A percentile compares a stretch with the other conserved stretches of the same genome.
Evolutionary conservation across 192 early-diverging fungal species (phyloP).

Genomic region (Cetraspora pellucida): DNA sequence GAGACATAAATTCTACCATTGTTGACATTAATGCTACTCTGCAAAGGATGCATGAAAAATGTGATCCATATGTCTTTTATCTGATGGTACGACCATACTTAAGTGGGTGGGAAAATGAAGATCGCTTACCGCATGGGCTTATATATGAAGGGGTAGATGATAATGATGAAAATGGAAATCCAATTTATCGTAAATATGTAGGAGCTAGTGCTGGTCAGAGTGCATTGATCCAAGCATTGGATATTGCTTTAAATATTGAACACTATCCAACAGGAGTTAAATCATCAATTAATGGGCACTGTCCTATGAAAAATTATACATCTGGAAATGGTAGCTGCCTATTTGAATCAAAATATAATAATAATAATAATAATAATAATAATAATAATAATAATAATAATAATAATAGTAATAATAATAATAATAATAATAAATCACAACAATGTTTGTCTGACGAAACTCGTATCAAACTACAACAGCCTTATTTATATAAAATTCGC

Average conservation of each 20-base stretch:
- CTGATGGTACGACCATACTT: slow-evolving; percentile 89
- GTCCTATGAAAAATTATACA: no score
- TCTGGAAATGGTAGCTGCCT: no score
- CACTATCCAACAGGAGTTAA: slow-evolving; percentile 75
- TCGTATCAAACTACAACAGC: slow-evolving; percentile 58
- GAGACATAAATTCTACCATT: slow-evolving; percentile 57
- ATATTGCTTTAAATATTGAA: slow-evolving; percentile 85
- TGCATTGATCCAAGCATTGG: slow-evolving; percentile 88
- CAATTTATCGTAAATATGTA: slow-evolving; percentile 74
- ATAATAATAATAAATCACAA: background rate
- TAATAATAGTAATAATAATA: no score
- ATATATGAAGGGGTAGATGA: slow-evolving; percentile 90
- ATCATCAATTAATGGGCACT: background rate
- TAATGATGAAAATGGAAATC: slow-evolving; percentile 51
- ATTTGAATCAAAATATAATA: no score
- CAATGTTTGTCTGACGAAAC: background rate
- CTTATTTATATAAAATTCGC: slow-evolving; percentile 87
- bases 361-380: no score
- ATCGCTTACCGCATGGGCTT: slow-evolving; percentile 83
- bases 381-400: no score
- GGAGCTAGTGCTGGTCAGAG: slow-evolving; percentile 96
- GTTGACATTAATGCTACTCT: slow-evolving; percentile 57
- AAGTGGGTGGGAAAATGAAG: slow-evolving; percentile 89
- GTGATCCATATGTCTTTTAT: slow-evolving; percentile 95
- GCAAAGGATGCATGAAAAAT: slow-evolving; percentile 87